Evolutionary conservation across 148 eudicot genomes (phyloP).

Genomic region (Cornus kousa): DNA sequence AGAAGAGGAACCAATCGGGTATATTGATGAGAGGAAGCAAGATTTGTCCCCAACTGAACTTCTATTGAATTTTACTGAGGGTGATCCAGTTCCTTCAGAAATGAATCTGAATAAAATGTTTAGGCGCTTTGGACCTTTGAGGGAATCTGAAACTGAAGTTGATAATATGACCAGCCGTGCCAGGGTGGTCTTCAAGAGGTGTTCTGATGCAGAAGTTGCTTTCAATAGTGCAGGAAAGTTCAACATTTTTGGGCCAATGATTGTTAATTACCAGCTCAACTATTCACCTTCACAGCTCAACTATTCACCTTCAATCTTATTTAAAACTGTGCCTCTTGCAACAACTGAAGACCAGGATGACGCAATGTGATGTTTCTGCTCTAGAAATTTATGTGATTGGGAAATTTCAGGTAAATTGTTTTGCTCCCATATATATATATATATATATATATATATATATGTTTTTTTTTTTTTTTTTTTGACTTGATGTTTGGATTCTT

Average conservation of each 20-base stretch:
- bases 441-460: too few species aligned
- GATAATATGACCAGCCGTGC: slow-evolving; percentile 63
- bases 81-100: slow-evolving; percentile 64
- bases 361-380: slow-evolving; percentile 35
- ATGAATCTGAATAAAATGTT: slow-evolving; percentile 66
- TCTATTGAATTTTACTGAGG: slow-evolving; percentile 63
- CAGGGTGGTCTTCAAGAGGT: slow-evolving; percentile 74
- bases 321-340: slow-evolving; percentile 32
- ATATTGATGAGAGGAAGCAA: slow-evolving; percentile 34
- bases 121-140: slow-evolving; percentile 84
- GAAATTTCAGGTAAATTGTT: background rate
- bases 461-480: background rate
- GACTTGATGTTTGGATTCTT: background rate
- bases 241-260: slow-evolving; percentile 65
- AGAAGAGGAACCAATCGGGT: slow-evolving; percentile 27
- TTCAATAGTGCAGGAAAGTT: slow-evolving; percentile 68
- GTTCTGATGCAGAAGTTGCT: slow-evolving; percentile 94
- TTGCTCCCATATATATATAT: background rate
- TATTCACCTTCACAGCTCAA: slow-evolving; percentile 65
- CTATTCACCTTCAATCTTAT: slow-evolving; percentile 50
- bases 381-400: slow-evolving; percentile 12
- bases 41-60: slow-evolving; percentile 68
- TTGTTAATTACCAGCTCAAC: slow-evolving; percentile 74
- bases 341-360: slow-evolving; percentile 37
- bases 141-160: slow-evolving; percentile 77